phyloP scores from a whole-genome alignment of 2,329 filamentous ascomycete species.

The Talaromyces verruculosus region DNA sequence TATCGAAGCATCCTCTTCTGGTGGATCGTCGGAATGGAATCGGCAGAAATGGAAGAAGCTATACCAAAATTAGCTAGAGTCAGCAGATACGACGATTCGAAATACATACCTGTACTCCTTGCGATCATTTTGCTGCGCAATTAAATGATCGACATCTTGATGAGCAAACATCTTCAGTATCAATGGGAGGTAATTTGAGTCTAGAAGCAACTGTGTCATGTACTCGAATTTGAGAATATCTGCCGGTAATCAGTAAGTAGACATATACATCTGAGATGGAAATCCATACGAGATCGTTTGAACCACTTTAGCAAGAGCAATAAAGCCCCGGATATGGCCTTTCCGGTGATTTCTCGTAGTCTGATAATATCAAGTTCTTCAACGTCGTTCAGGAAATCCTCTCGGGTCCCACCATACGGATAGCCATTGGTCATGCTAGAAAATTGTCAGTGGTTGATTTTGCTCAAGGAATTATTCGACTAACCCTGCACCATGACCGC shows the following conservation, averaged over 20 bases:
- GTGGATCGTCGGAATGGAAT: conserved; percentile 62
- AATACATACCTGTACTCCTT: conserved; percentile 70
- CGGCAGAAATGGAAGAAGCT: conserved; percentile 94
- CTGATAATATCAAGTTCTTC: conserved; percentile 82
- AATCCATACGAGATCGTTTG: conserved; percentile 78
- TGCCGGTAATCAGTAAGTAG: conserved; percentile 39
- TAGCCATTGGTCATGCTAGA: conserved; percentile 31
- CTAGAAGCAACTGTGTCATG: conserved; percentile 84
- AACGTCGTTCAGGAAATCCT: conserved; percentile 43
- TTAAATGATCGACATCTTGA: conserved; percentile 86
- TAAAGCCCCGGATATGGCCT: conserved; percentile 86
- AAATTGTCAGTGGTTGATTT: conserved; percentile 26
- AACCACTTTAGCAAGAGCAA: conserved; percentile 94
- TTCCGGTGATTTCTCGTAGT: conserved; percentile 81
- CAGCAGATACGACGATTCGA: not conserved
- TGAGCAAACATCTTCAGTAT: conserved; percentile 91
- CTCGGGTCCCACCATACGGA: conserved; percentile 26
- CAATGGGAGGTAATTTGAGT: conserved; percentile 91
- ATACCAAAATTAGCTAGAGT: conserved; percentile 13
- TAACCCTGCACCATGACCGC: conserved; percentile 47
- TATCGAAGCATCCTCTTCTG: conserved; percentile 36
- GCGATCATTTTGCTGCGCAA: conserved; percentile 81
- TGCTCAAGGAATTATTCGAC: not conserved
- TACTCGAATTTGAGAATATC: conserved; percentile 96
- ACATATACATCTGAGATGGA: not conserved